These are phyloP conservation scores for Bolboschoenus planiculmis DNA, from an alignment of 176 grass and related monocot species.

Conservation along the genomic window DNA sequence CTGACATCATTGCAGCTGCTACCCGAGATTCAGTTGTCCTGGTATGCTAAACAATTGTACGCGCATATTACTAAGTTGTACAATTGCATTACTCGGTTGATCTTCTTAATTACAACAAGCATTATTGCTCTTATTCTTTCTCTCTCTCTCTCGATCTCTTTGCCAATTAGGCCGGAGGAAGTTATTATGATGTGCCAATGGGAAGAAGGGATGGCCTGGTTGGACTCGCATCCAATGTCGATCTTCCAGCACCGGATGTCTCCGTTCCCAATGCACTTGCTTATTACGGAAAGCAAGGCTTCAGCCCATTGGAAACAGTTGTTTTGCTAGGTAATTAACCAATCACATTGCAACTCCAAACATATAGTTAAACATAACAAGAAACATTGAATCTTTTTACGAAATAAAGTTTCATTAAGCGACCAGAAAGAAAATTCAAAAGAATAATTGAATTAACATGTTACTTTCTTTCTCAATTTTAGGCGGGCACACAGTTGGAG, in stretches of 20 bases:
- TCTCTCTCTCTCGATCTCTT: neutral
- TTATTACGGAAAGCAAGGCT: neutral
- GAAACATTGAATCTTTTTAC: neutral
- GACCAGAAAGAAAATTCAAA: no score
- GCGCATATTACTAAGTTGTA: neutral
- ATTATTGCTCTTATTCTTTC: neutral
- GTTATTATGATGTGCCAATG: constrained; percentile 16
- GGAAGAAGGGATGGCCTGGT: constrained; percentile 31
- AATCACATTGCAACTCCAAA: neutral
- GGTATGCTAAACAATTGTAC: neutral
- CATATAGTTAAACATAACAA: neutral
- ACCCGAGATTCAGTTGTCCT: neutral
- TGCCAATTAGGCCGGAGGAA: constrained; percentile 34
- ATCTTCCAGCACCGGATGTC: constrained; percentile 27
- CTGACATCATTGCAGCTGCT: neutral
- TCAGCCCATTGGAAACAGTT: constrained; percentile 25
- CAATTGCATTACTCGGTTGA: neutral
- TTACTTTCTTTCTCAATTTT: neutral
- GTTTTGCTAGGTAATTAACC: constrained; percentile 26
- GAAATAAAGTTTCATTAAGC: neutral
- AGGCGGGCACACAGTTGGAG: constrained; percentile 39
- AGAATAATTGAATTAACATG: neutral
- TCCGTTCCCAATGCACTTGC: constrained; percentile 14
- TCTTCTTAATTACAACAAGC: neutral
- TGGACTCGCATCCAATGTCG: constrained; percentile 1